These are phyloP conservation scores for Thielaviopsis euricoi DNA, from an alignment of 2,329 filamentous ascomycete species.

Conservation along the genomic window DNA sequence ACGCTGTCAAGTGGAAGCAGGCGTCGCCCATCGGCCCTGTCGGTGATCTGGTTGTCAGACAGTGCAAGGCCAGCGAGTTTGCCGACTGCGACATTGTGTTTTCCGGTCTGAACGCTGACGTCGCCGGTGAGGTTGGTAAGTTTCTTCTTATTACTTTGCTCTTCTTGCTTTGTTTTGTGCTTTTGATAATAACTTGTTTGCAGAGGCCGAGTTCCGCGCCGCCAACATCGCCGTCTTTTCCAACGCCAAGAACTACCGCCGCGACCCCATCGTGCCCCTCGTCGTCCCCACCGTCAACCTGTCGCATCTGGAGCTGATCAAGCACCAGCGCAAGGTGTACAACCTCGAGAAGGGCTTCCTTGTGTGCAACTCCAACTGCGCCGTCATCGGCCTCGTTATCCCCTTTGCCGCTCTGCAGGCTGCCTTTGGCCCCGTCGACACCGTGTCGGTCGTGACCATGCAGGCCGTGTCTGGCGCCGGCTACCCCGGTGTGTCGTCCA, in stretches of 20 bases:
- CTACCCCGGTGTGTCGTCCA: conserved; percentile 75
- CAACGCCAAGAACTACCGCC: conserved; percentile 94
- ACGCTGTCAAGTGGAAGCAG: conserved; percentile 94
- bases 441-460: conserved; percentile 70
- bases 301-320: conserved; percentile 69
- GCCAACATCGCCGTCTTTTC: conserved; percentile 86
- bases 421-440: conserved; percentile 67
- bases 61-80: conserved; percentile 71
- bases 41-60: conserved; percentile 67
- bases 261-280: conserved; percentile 75
- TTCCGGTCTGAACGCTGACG: conserved; percentile 79
- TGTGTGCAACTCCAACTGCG: conserved; percentile 97
- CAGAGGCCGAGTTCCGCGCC: conserved; percentile 81
- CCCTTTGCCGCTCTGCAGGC: conserved; percentile 82
- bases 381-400: conserved; percentile 89
- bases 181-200: not conserved
- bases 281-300: conserved; percentile 94
- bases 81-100: conserved; percentile 85
- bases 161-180: not conserved
- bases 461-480: conserved; percentile 90
- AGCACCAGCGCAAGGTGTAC: conserved; percentile 65
- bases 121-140: conserved; percentile 79
- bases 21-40: conserved; percentile 64
- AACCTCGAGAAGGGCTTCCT: conserved; percentile 71
- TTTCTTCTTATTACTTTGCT: conserved; percentile 9